A percentile compares a stretch with the other conserved stretches of the same genome.
Conservation (phyloP, 441 rosid genomes). For the Dalechampia spathulata region DNA sequence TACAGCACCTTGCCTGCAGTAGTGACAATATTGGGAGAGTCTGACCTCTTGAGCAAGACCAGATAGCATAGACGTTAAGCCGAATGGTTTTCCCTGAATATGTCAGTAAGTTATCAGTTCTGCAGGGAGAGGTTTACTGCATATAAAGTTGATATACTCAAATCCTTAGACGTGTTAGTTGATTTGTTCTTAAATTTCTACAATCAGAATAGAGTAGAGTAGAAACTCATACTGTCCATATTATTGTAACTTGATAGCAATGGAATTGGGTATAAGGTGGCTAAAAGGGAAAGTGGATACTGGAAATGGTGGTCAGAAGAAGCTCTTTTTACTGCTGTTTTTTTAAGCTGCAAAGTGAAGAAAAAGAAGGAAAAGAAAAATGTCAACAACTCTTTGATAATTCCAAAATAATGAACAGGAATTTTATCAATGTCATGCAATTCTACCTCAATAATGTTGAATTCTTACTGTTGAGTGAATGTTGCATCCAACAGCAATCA, state of each 20-base stretch:
- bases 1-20: too few species aligned
- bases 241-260: constrained; percentile 33
- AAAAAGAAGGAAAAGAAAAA: too few species aligned
- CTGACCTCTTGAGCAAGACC: too few species aligned
- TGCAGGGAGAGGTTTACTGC: background rate
- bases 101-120: background rate
- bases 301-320: constrained; percentile 6
- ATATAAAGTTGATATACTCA: constrained; percentile 7
- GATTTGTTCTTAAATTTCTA: constrained; percentile 27
- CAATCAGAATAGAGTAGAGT: constrained; percentile 17
- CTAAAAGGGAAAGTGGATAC: background rate
- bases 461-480: background rate
- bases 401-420: background rate
- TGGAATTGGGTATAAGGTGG: constrained; percentile 20
- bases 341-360: constrained; percentile 12
- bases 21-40: too few species aligned
- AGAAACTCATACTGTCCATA: constrained; percentile 43
- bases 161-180: constrained; percentile 21
- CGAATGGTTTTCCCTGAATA: too few species aligned
- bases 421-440: background rate
- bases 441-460: constrained; percentile 6
- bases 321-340: background rate
- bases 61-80: too few species aligned
- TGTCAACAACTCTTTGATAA: background rate
- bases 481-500: background rate